Evolutionary conservation across 208 protist genomes (phyloP).

Genomic region (Leishmania gerbilli): DNA sequence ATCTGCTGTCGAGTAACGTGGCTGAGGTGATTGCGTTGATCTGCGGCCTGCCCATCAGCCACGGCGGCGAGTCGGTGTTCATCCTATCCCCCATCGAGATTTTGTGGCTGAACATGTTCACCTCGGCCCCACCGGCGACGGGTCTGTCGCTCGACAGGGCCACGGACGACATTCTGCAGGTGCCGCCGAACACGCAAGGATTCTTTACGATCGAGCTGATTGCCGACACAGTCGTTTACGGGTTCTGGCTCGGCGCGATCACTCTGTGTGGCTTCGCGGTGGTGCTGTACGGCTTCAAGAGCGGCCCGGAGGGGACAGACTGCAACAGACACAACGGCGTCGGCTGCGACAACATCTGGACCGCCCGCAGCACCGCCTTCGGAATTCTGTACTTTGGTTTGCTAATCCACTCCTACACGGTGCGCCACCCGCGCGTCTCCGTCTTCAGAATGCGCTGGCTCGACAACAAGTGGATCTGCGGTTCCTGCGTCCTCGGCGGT

Average conservation of each 20-base stretch:
- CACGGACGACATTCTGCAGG: constrained; percentile 76
- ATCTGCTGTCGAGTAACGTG: constrained; percentile 89
- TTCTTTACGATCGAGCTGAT: constrained; percentile 90
- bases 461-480: constrained; percentile 86
- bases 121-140: constrained; percentile 73
- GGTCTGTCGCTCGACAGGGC: constrained; percentile 80
- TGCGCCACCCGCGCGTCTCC: constrained; percentile 75
- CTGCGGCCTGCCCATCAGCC: constrained; percentile 77
- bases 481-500: constrained; percentile 51
- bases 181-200: constrained; percentile 72
- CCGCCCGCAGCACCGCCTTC: constrained; percentile 81
- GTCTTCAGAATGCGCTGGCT: constrained; percentile 87
- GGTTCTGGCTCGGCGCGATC: constrained; percentile 72
- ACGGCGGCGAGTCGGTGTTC: constrained; percentile 71
- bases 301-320: constrained; percentile 51
- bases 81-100: constrained; percentile 92
- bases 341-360: constrained; percentile 72
- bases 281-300: constrained; percentile 66
- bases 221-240: constrained; percentile 80
- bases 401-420: constrained; percentile 91
- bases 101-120: constrained; percentile 93
- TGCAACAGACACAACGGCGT: constrained; percentile 59
- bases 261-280: constrained; percentile 71
- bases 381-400: constrained; percentile 86
- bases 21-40: constrained; percentile 89